phyloP scores from a whole-genome alignment of 116 monocot genomes.

The Zostera marina region DNA sequence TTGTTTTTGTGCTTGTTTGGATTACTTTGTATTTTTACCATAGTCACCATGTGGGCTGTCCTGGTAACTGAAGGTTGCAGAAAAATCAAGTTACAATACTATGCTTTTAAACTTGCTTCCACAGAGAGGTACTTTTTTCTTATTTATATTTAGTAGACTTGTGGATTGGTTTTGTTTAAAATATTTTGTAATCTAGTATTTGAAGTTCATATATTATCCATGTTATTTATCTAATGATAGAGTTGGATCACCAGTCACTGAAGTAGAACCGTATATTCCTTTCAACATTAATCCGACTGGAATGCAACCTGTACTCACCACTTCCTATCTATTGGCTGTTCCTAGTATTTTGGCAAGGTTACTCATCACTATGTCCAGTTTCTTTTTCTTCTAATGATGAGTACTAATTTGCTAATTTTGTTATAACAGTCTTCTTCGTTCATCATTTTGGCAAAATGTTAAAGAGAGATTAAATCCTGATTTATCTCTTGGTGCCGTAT shows the following conservation, averaged over 20 bases:
- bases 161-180: background rate
- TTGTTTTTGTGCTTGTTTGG: slow-evolving; percentile 51
- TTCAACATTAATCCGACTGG: slow-evolving; percentile 98
- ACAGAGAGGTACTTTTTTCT: slow-evolving; percentile 33
- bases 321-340: slow-evolving; percentile 81
- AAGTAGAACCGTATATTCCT: slow-evolving; percentile 92
- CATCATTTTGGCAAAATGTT: slow-evolving; percentile 78
- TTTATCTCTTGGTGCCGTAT: slow-evolving; percentile 61
- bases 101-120: slow-evolving; percentile 95
- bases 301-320: slow-evolving; percentile 97
- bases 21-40: slow-evolving; percentile 58
- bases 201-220: background rate
- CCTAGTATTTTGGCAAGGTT: slow-evolving; percentile 94
- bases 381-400: background rate
- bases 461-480: slow-evolving; percentile 84
- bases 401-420: background rate
- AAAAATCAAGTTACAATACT: slow-evolving; percentile 83
- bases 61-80: slow-evolving; percentile 96
- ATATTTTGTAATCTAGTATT: background rate
- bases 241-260: slow-evolving; percentile 54
- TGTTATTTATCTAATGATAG: slow-evolving; percentile 13
- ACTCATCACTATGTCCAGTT: slow-evolving; percentile 2
- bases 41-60: slow-evolving; percentile 99
- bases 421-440: slow-evolving; percentile 59
- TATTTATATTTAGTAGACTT: background rate